These are phyloP conservation scores for Candida corydali DNA, from an alignment of 805 yeast genomes.

Conservation along the genomic window DNA sequence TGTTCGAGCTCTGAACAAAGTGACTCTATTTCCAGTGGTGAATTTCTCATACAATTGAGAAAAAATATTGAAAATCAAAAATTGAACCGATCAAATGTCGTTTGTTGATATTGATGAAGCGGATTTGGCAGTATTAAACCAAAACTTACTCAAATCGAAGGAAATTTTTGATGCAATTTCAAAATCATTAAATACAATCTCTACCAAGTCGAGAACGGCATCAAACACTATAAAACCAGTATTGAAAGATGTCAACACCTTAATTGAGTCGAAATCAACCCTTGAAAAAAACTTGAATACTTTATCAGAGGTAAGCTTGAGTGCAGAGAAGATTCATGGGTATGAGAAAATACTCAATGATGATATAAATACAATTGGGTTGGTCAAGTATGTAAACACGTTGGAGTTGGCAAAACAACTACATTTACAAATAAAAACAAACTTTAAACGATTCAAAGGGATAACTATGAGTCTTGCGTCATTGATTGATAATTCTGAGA, in stretches of 20 bases:
- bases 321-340: slow-evolving; percentile 42
- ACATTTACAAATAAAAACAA: slow-evolving; percentile 39
- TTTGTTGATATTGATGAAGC: slow-evolving; percentile 64
- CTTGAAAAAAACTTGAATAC: slow-evolving; percentile 52
- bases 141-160: slow-evolving; percentile 58
- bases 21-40: slow-evolving; percentile 12
- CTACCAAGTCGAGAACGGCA: slow-evolving; percentile 51
- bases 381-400: slow-evolving; percentile 28
- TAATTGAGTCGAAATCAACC: slow-evolving; percentile 53
- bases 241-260: slow-evolving; percentile 53
- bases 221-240: slow-evolving; percentile 69
- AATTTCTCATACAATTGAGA: slow-evolving; percentile 5
- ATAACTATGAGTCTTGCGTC: slow-evolving; percentile 57
- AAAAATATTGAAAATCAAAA: background rate
- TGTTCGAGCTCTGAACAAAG: slow-evolving; percentile 18
- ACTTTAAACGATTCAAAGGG: slow-evolving; percentile 58
- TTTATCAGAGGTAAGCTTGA: slow-evolving; percentile 48
- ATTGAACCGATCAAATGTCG: background rate
- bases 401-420: slow-evolving; percentile 41
- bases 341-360: slow-evolving; percentile 32
- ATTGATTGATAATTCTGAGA: slow-evolving; percentile 54
- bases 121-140: slow-evolving; percentile 78
- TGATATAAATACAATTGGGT: slow-evolving; percentile 38
- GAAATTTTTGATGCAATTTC: slow-evolving; percentile 53
- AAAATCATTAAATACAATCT: slow-evolving; percentile 50